Percentiles rank a stretch among this genome's conserved stretches.
These are phyloP conservation scores for Rhodamnia argentea DNA, from an alignment of 345 rosid genomes.

Conservation along the genomic window DNA sequence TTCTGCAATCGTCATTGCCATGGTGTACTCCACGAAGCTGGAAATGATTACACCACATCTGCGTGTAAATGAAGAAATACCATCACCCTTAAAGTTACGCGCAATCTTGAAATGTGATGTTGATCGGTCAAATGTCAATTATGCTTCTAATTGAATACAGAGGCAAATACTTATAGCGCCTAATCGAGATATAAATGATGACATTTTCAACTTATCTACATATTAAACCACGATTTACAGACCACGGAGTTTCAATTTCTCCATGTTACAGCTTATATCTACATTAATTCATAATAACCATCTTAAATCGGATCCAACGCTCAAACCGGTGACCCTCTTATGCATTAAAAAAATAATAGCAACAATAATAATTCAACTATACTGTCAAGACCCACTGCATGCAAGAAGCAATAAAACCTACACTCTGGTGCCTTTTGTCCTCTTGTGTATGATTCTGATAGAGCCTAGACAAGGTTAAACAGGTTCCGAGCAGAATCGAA, in stretches of 20 bases:
- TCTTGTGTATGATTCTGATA: not conserved
- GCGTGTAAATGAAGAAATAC: constrained; percentile 13
- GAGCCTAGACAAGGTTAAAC: not conserved
- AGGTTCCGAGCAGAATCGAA: not conserved
- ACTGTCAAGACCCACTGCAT: not conserved
- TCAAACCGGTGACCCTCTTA: not conserved
- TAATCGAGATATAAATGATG: not conserved
- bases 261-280: not conserved
- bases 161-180: not conserved
- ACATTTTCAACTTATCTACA: not conserved
- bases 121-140: constrained; percentile 14
- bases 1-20: constrained; percentile 5
- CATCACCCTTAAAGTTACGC: constrained; percentile 3
- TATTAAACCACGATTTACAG: not conserved
- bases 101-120: constrained; percentile 1
- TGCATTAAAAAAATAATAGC: not conserved
- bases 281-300: not conserved
- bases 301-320: not conserved
- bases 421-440: not conserved
- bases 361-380: not conserved
- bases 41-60: not conserved
- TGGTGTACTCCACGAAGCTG: constrained; percentile 15
- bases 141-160: not conserved
- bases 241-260: not conserved
- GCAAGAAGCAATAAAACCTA: not conserved